Evolutionary conservation across 192 early-diverging fungal genomes (phyloP), one percentile per base, ranked within the genome.

Genomic region (Glomus cerebriforme): DNA sequence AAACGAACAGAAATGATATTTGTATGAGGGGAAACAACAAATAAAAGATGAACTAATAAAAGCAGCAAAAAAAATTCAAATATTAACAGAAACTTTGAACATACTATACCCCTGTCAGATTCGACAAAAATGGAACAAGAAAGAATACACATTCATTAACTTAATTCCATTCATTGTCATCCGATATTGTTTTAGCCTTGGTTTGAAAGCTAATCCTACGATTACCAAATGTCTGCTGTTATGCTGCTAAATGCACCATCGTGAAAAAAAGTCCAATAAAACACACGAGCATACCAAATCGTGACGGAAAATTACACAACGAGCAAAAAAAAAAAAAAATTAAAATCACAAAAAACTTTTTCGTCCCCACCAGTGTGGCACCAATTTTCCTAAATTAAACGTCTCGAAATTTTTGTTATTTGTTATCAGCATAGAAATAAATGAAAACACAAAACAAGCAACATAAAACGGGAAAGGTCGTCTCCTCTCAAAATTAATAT

Each of bases 401-500:
- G 19, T 22, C 59, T 60, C 19, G 19, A 60, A 60, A 24, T 24
- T 24, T 60, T 60, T 60, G 24, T 26, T 24, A 60, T 24, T 60
- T 60, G 49, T 54, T 22, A 60, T 60, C 59, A 60, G 59, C 59
- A 10, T 24, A 60, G 24, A 60, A 60, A 60, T 24, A 26, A 60
- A 24, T 24, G 59, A 60, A 60, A 43, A 43, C 39, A 43, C 39
- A 43, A 43, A 43, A 43, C 59, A 60, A 60, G 24, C 59, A 24
- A 60, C 19, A 22, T 24, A 60, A 60, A 60, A 60, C 59, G n/a
- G 22, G 59, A 60, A 60, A 60, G 24, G 24, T 24, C n/a, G 24
- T 66, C 64, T 66, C 31, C 19, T 66, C 37, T 15, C 35, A 24
- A 17, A 49, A 60, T 65, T 65, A 65, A 77, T 77, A 77, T 77